Percentiles rank a stretch among this genome's conserved stretches.
Conservation (phyloP, 2,329 filamentous ascomycete species). For the Sporothrix pallida region DNA sequence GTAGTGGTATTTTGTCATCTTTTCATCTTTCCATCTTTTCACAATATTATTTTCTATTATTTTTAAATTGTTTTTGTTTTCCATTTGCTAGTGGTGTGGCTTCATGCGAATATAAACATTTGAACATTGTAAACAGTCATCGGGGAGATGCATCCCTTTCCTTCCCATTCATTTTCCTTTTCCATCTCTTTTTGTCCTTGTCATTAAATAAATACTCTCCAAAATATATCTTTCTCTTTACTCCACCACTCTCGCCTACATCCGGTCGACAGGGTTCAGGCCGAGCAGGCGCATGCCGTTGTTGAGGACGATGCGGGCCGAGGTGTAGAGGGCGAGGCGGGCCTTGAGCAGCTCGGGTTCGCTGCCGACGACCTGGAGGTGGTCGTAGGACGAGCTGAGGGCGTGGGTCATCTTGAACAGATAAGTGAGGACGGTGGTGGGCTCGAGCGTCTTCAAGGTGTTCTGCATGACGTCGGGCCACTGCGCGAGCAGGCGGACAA, state of each 20-base stretch:
- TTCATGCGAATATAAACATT: neutral
- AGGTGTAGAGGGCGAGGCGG: slow-evolving; percentile 78
- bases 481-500: slow-evolving; percentile 77
- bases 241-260: slow-evolving; percentile 30
- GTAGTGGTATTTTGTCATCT: neutral
- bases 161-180: neutral
- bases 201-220: slow-evolving; percentile 1
- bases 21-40: neutral
- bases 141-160: too few relatives aligned
- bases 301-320: slow-evolving; percentile 73
- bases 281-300: slow-evolving; percentile 87
- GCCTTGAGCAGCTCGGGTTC: slow-evolving; percentile 73
- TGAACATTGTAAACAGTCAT: neutral
- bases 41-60: neutral
- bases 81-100: neutral
- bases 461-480: slow-evolving; percentile 87
- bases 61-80: slow-evolving; percentile 12
- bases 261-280: slow-evolving; percentile 74
- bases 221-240: neutral
- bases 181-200: neutral
- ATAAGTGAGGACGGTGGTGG: slow-evolving; percentile 62
- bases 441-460: slow-evolving; percentile 80
- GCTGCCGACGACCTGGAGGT: slow-evolving; percentile 80
- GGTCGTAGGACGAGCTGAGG: slow-evolving; percentile 80
- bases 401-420: slow-evolving; percentile 87